Conservation (phyloP, 768 basidiomycete genomes). For the Suillus cothurnatus region DNA sequence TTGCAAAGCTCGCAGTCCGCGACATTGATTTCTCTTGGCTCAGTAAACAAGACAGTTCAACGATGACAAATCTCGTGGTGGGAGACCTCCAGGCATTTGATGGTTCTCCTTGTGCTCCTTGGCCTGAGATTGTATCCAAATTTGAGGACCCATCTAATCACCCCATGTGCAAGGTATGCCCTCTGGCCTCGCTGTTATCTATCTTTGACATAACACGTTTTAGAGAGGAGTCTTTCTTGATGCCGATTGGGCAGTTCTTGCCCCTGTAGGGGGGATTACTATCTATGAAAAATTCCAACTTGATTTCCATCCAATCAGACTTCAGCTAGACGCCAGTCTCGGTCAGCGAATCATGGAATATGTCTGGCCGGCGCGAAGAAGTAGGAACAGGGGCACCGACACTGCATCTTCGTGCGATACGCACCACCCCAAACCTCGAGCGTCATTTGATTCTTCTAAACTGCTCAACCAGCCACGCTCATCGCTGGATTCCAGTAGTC, state of each 20-base stretch:
- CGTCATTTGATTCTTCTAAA: conserved; percentile 56
- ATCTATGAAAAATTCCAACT: conserved; percentile 85
- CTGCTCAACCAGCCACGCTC: conserved; percentile 32
- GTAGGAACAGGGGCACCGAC: conserved; percentile 19
- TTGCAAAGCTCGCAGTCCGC: conserved; percentile 85
- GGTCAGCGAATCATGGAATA: conserved; percentile 87
- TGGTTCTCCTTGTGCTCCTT: conserved; percentile 76
- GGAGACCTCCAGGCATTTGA: conserved; percentile 85
- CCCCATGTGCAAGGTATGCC: conserved; percentile 66
- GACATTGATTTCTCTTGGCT: conserved; percentile 82
- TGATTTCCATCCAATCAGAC: conserved; percentile 80
- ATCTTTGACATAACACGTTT: conserved; percentile 13
- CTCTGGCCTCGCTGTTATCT: not conserved
- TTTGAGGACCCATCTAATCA: conserved; percentile 70
- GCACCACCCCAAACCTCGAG: conserved; percentile 33
- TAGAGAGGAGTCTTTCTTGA: conserved; percentile 74
- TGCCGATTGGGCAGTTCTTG: conserved; percentile 80
- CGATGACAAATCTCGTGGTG: conserved; percentile 73
- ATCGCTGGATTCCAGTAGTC: conserved; percentile 35
- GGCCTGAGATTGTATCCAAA: conserved; percentile 88
- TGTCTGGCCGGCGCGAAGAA: conserved; percentile 71
- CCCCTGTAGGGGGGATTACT: conserved; percentile 91
- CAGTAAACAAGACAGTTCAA: conserved; percentile 85
- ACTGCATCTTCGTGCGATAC: conserved; percentile 16
- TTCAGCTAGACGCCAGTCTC: conserved; percentile 84